Percentiles rank a stretch among this genome's conserved stretches.
phyloP scores from a whole-genome alignment of 129 eudicot genomes.

The Lactuca sativa region DNA sequence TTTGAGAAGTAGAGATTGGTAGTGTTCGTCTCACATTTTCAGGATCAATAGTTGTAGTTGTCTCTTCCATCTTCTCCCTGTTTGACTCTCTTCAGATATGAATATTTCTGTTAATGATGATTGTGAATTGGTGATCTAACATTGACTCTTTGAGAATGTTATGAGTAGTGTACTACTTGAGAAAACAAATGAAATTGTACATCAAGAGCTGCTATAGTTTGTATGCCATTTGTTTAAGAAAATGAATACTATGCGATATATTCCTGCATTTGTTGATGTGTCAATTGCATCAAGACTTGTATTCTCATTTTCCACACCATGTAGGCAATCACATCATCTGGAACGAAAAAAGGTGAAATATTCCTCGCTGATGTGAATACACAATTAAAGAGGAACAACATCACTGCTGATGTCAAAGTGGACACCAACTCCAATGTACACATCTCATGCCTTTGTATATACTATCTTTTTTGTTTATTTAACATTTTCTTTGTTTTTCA shows the following conservation, averaged over 20 bases:
- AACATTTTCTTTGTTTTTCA: not conserved
- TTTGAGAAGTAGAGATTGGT: conserved; percentile 14
- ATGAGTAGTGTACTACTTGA: no score
- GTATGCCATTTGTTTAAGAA: no score
- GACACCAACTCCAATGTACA: conserved; percentile 54
- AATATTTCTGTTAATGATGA: not conserved
- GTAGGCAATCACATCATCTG: conserved; percentile 57
- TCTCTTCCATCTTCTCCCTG: not conserved
- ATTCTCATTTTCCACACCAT: conserved; percentile 9
- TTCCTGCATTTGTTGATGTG: conserved; percentile 16
- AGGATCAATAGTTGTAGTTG: not conserved
- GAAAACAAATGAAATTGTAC: no score
- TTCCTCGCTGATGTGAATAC: conserved; percentile 60
- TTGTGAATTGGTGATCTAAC: not conserved
- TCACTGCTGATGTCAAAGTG: conserved; percentile 58
- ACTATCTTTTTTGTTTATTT: not conserved
- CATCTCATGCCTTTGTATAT: not conserved
- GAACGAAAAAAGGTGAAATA: conserved; percentile 55
- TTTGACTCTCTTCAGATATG: not conserved
- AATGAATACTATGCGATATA: no score
- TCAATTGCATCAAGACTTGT: conserved; percentile 8
- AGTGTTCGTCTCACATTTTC: conserved; percentile 1
- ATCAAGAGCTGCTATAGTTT: no score
- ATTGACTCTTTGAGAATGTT: not conserved
- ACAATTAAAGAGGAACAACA: conserved; percentile 50